phyloP scores from a whole-genome alignment of 2,329 filamentous ascomycete genomes.

The Xylariaceae sp. region DNA sequence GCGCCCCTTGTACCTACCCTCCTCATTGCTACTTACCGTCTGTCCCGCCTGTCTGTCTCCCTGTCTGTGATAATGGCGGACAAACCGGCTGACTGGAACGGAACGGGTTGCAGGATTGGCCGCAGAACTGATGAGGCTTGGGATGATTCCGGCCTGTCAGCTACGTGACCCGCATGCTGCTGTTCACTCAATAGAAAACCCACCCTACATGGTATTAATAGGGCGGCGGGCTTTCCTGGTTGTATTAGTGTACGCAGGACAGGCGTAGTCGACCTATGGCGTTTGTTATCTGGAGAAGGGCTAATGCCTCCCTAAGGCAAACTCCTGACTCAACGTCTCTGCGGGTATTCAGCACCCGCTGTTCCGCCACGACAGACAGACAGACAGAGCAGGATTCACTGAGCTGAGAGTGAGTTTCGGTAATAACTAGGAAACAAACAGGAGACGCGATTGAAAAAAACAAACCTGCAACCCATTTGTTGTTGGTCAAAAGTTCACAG shows the following conservation, averaged over 20 bases:
- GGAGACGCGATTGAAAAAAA: not conserved
- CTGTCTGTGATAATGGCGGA: constrained; percentile 18
- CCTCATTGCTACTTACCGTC: too few species aligned
- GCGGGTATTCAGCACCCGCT: not conserved
- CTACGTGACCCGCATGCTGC: not conserved
- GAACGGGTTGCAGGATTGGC: constrained; percentile 31
- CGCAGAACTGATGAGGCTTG: constrained; percentile 30
- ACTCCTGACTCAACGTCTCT: not conserved
- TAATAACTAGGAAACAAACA: not conserved
- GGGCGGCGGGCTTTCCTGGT: too few species aligned
- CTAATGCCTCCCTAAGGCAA: not conserved
- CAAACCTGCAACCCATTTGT: not conserved
- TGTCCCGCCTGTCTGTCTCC: not conserved
- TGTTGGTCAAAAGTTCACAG: not conserved
- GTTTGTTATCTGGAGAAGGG: not conserved
- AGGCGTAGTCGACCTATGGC: too few species aligned
- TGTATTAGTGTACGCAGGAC: too few species aligned
- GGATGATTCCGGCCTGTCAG: constrained; percentile 27
- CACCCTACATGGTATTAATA: not conserved
- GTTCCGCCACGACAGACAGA: not conserved
- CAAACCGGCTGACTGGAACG: constrained; percentile 32
- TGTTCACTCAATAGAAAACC: not conserved
- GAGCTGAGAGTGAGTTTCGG: too few species aligned
- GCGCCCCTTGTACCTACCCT: not conserved
- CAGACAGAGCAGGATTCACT: too few species aligned